Conservation (phyloP, 1,139 yeast species). For the Sporopachydermia cereana region DNA sequence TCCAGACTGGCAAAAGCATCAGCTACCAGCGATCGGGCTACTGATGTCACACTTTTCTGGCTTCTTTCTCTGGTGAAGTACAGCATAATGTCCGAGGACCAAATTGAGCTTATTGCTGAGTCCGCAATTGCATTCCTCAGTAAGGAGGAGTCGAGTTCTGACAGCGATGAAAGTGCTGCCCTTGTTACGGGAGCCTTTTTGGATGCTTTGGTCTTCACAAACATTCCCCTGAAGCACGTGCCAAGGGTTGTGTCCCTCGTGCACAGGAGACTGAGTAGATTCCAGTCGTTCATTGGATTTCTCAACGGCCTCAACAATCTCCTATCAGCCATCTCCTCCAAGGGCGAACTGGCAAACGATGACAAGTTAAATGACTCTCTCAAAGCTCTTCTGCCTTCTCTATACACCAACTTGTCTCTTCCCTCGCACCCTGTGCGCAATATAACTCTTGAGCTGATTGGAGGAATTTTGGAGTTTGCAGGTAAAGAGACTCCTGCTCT, state of each 20-base stretch:
- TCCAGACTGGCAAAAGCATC: background rate
- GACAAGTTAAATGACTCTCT: constrained; percentile 7
- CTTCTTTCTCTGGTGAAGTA: background rate
- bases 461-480: constrained; percentile 21
- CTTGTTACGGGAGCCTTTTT: constrained; percentile 36
- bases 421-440: constrained; percentile 39
- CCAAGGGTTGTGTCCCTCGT: constrained; percentile 11
- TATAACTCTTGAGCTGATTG: constrained; percentile 32
- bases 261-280: constrained; percentile 7
- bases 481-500: constrained; percentile 26
- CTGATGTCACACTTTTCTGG: background rate
- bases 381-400: constrained; percentile 8
- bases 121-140: background rate
- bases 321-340: constrained; percentile 6
- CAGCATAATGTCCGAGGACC: background rate
- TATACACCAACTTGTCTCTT: constrained; percentile 29
- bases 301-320: constrained; percentile 11
- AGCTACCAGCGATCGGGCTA: background rate
- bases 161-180: background rate
- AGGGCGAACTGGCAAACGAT: background rate
- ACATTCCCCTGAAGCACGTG: constrained; percentile 29
- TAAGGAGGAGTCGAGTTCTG: background rate
- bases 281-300: constrained; percentile 10
- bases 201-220: constrained; percentile 48
- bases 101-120: background rate